These are phyloP conservation scores for Tricholomella constricta DNA, from an alignment of 768 basidiomycete genomes.

Conservation along the genomic window DNA sequence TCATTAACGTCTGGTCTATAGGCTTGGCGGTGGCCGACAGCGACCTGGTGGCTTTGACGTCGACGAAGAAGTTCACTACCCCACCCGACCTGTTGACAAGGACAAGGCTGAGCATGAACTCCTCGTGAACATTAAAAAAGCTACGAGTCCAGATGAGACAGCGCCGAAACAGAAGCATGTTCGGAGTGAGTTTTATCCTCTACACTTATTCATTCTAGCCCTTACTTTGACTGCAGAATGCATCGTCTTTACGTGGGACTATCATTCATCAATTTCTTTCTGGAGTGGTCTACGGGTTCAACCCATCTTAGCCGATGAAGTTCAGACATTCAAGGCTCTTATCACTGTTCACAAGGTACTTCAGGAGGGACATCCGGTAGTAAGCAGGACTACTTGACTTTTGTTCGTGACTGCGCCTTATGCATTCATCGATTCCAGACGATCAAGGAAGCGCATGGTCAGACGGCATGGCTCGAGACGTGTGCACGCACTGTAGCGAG, in stretches of 20 bases:
- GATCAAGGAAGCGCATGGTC: conserved; percentile 94
- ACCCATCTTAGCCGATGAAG: conserved; percentile 94
- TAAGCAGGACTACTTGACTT: conserved; percentile 36
- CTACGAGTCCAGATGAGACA: conserved; percentile 90
- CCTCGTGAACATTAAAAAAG: conserved; percentile 96
- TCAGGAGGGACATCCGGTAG: conserved; percentile 96
- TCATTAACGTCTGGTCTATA: conserved; percentile 16
- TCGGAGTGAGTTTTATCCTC: conserved; percentile 66
- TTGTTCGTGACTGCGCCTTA: conserved; percentile 1
- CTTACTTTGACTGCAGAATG: conserved; percentile 61
- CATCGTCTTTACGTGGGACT: conserved; percentile 99
- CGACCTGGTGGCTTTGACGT: conserved; percentile 57
- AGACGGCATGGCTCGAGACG: conserved; percentile 98
- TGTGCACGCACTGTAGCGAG: conserved; percentile 86
- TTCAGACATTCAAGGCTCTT: conserved; percentile 97
- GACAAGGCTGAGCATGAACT: conserved; percentile 97
- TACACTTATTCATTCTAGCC: conserved; percentile 6
- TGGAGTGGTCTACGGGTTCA: conserved; percentile 98
- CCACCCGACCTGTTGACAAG: conserved; percentile 97
- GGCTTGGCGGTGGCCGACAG: conserved; percentile 42
- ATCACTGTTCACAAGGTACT: conserved; percentile 98
- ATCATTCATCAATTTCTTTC: conserved; percentile 95
- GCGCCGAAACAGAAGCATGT: conserved; percentile 99
- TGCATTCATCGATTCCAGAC: conserved; percentile 56
- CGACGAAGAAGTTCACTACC: conserved; percentile 88